Percentiles rank a stretch among this genome's conserved stretches.
Conservation (phyloP, 495 filamentous ascomycete species). For the Ramalina peruviana region DNA sequence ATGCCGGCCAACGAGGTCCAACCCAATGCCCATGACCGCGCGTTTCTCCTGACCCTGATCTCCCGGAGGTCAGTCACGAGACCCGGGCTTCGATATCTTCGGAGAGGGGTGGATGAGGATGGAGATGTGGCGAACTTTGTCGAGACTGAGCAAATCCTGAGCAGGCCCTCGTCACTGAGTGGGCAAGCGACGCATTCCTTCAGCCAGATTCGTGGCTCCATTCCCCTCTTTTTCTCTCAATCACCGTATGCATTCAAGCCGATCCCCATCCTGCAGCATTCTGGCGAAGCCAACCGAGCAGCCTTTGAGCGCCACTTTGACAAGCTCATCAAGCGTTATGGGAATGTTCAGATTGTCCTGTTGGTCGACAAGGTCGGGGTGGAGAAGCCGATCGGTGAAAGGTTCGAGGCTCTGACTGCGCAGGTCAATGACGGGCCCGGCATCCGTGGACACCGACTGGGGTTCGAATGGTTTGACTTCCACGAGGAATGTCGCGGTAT, state of each 20-base stretch:
- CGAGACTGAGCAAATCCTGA: slow-evolving; percentile 87
- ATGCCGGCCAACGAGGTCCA: too few relatives aligned
- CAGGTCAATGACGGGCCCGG: slow-evolving; percentile 47
- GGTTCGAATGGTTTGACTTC: slow-evolving; percentile 94
- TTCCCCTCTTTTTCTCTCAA: slow-evolving; percentile 87
- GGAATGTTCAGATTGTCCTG: slow-evolving; percentile 61
- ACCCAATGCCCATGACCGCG: background rate
- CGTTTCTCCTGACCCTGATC: slow-evolving; percentile 70
- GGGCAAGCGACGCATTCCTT: slow-evolving; percentile 63
- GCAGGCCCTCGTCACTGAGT: slow-evolving; percentile 44
- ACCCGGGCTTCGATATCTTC: slow-evolving; percentile 77
- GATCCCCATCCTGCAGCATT: slow-evolving; percentile 65
- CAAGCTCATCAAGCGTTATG: slow-evolving; percentile 50
- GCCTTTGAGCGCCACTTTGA: slow-evolving; percentile 73
- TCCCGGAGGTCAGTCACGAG: slow-evolving; percentile 73
- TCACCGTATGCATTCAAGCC: slow-evolving; percentile 88
- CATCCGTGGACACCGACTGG: slow-evolving; percentile 36
- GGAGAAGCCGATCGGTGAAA: slow-evolving; percentile 62
- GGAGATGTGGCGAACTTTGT: slow-evolving; percentile 83
- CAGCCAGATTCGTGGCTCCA: slow-evolving; percentile 72
- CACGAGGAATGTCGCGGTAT: slow-evolving; percentile 82
- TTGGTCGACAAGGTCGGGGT: slow-evolving; percentile 76
- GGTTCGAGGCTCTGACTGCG: slow-evolving; percentile 53
- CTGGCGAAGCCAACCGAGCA: slow-evolving; percentile 54
- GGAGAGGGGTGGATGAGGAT: slow-evolving; percentile 79